These are phyloP conservation scores for Fusarium drepaniforme DNA, from an alignment of 2,329 filamentous ascomycete genomes.

Conservation along the genomic window DNA sequence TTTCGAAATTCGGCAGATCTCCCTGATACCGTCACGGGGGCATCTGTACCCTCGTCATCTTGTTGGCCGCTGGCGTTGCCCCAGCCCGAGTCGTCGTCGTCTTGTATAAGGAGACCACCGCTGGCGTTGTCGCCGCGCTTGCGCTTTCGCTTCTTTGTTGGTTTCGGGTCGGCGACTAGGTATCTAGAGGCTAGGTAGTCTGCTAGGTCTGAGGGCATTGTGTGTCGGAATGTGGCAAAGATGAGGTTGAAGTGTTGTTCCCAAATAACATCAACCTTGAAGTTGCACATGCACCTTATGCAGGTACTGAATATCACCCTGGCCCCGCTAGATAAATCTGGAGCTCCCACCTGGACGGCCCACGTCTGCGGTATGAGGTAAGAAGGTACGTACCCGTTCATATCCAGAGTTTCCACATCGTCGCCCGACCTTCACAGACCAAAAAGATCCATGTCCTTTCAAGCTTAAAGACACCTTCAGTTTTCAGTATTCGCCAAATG, in stretches of 20 bases:
- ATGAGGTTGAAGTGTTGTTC: constrained; percentile 2
- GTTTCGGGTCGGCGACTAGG: constrained; percentile 71
- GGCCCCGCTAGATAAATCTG: constrained; percentile 25
- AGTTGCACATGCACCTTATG: constrained; percentile 37
- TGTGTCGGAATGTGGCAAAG: constrained; percentile 6
- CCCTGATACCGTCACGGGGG: constrained; percentile 61
- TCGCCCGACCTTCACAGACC: constrained; percentile 40
- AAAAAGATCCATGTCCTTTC: constrained; percentile 19
- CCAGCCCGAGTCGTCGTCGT: constrained; percentile 72
- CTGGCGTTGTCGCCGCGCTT: constrained; percentile 60
- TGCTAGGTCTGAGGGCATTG: constrained; percentile 74
- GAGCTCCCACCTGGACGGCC: constrained; percentile 5
- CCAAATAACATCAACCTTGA: constrained; percentile 4
- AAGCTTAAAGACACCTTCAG: constrained; percentile 15
- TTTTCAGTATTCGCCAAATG: constrained; percentile 23
- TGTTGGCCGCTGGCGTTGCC: constrained; percentile 48
- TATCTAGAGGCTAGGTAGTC: constrained; percentile 94
- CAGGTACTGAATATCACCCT: constrained; percentile 36
- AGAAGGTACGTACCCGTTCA: constrained; percentile 42
- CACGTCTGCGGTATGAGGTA: constrained; percentile 29
- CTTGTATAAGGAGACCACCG: constrained; percentile 73
- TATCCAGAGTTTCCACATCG: constrained; percentile 38
- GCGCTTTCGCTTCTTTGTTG: constrained; percentile 73
- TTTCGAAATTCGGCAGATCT: constrained; percentile 75
- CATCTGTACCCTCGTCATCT: constrained; percentile 69